Base-by-base conservation (phyloP, 2,329 filamentous ascomycete species). In the Xylaria sp. region DNA sequence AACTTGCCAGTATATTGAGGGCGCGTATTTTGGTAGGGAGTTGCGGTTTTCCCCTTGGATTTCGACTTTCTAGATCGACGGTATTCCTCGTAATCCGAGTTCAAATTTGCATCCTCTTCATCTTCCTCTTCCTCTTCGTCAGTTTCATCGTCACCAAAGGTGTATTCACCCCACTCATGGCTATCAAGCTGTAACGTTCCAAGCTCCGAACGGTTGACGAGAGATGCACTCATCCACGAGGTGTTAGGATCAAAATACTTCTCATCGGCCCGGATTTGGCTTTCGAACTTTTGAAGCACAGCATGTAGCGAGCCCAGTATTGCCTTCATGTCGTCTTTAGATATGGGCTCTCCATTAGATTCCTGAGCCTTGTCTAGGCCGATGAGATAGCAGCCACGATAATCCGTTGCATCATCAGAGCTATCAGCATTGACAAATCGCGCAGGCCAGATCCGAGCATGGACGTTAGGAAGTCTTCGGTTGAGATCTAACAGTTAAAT, bases 401-500 rank as follows among this genome's bases (percentile, higher is more conserved):
- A 85, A 60, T 87, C 83, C 35, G 23, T 67, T 59, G 66, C 69
- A 0, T 74, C 68, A 3, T 65, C 63, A 5, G 66, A 63, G 3
- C 60, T 58, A 6, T 63, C 62, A 1, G 63, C 54, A 35, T 77
- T 75, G 4, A 80, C 76, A 61, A 88, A 88, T 8, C 83, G 77
- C 5, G 78, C 80, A 1, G 86, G 85, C 85, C 85, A 89, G 19
- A 88, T 83, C 18, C 83, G 79, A 1, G 81, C 78, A 52, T 80
- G 73, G 2, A 87, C 66, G 1, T 74, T 70, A 0, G 82, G 80
- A 13, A 84, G 69, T 10, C 78, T 78, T 52, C 79, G 79, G 60
- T 82, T 75, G 16, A 89, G 72, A 61, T 87, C 85, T 83, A 59
- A 55, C 23, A 30, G 37, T 54, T 35, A n/a, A 7, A 39, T 65